Conservation (phyloP, 1,284 basidiomycete genomes). For the Tilletia walkeri region DNA sequence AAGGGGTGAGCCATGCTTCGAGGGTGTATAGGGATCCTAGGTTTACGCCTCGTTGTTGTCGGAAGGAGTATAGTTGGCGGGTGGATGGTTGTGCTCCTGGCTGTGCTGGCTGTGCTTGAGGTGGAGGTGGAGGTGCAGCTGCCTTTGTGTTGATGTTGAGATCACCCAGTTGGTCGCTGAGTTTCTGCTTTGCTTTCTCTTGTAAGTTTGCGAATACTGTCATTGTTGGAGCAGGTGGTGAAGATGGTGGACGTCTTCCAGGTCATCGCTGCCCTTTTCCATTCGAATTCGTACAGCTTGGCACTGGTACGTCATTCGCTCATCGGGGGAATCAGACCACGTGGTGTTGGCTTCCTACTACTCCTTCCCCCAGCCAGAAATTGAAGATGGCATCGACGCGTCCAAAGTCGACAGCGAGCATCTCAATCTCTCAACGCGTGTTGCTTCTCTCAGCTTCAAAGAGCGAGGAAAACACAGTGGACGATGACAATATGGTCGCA, state of each 20-base stretch:
- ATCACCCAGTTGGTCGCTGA: conserved; percentile 3
- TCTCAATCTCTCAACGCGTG: no score
- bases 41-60: conserved; percentile 78
- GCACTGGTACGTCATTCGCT: no score
- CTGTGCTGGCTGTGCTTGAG: neutral
- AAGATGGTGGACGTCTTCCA: neutral
- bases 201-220: conserved; percentile 9
- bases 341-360: no score
- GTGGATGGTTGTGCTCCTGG: conserved; percentile 23
- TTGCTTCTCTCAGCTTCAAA: no score
- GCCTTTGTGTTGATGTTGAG: neutral
- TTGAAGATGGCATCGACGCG: no score
- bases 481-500: no score
- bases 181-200: neutral
- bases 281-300: neutral
- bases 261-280: neutral
- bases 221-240: neutral
- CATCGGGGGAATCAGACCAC: no score
- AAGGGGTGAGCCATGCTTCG: conserved; percentile 55
- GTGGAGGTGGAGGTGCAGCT: neutral
- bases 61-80: conserved; percentile 64
- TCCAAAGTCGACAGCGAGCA: no score
- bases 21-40: conserved; percentile 63
- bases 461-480: no score
- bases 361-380: no score